phyloP scores from a whole-genome alignment of 2,329 filamentous ascomycete species.

The Drechslerella stenobrocha region DNA sequence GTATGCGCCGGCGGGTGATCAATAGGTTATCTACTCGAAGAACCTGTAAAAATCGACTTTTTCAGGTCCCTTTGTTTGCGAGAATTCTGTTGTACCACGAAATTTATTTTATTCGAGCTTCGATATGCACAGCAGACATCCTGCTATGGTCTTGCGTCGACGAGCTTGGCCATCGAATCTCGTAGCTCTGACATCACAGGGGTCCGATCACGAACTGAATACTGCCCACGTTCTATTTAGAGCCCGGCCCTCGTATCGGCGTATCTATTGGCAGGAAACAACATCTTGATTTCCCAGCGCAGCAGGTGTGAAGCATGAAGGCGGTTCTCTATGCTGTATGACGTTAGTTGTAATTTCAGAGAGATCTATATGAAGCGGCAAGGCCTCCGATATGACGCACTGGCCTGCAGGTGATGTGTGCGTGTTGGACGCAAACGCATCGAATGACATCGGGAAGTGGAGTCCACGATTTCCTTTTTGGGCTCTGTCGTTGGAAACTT shows the following conservation, averaged over 20 bases:
- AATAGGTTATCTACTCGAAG: slow-evolving; percentile 9
- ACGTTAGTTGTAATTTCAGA: too few species aligned
- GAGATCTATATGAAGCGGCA: not conserved
- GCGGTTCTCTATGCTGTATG: too few species aligned
- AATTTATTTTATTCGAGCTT: slow-evolving; percentile 4
- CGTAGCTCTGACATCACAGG: slow-evolving; percentile 5
- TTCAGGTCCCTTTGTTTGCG: not conserved
- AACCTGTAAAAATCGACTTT: not conserved
- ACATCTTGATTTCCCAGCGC: too few species aligned
- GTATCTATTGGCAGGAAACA: not conserved
- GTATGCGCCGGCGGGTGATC: not conserved
- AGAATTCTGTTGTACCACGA: slow-evolving; percentile 1
- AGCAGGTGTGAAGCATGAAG: too few species aligned
- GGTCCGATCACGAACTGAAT: not conserved
- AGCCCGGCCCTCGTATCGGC: too few species aligned
- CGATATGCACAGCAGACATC: not conserved
- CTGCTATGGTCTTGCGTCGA: not conserved
- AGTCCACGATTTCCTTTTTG: slow-evolving; percentile 18
- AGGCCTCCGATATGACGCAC: slow-evolving; percentile 26
- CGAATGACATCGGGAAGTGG: too few species aligned
- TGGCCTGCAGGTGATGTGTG: not conserved
- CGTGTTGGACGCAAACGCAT: too few species aligned
- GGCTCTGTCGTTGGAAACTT: slow-evolving; percentile 7
- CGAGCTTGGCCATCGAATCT: not conserved
- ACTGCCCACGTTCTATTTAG: too few species aligned